Evolutionary conservation across 371 early-diverging fungal species (phyloP).

Genomic region (Batkoa obscura): DNA sequence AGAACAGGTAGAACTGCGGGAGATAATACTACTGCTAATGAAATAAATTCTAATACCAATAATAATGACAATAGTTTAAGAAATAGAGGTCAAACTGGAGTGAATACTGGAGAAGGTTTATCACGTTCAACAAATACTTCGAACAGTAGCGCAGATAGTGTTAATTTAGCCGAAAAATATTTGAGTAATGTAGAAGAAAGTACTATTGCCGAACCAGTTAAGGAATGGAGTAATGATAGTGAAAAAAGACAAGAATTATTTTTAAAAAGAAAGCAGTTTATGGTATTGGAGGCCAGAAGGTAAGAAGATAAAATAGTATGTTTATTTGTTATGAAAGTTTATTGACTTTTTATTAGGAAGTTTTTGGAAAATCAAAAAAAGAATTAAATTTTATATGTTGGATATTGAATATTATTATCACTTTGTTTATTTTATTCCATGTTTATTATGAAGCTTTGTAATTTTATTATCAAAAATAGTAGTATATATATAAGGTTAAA

Average conservation of each 20-base stretch:
- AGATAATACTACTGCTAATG: conserved; percentile 12
- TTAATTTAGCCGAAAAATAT: conserved; percentile 22
- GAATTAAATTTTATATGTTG: not conserved
- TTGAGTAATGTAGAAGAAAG: conserved; percentile 20
- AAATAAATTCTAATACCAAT: conserved; percentile 9
- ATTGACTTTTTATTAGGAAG: conserved; percentile 11
- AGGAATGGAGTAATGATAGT: conserved; percentile 56
- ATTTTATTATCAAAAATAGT: no score
- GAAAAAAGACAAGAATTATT: conserved; percentile 55
- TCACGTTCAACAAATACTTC: conserved; percentile 12
- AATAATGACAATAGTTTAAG: conserved; percentile 9
- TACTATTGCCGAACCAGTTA: conserved; percentile 31
- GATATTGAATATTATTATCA: no score
- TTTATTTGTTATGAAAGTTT: not conserved
- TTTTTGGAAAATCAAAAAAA: conserved; percentile 16
- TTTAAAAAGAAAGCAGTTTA: conserved; percentile 62
- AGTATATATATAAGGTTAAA: no score
- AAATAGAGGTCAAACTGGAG: conserved; percentile 1
- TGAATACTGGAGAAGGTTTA: no score
- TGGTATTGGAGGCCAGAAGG: conserved; percentile 74
- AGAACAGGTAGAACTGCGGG: conserved; percentile 1
- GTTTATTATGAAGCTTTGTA: no score
- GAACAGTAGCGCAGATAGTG: conserved; percentile 11
- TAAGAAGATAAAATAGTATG: conserved; percentile 11
- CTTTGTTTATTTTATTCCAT: no score